These are phyloP conservation scores for Marasmius tenuissimus DNA, from an alignment of 1,284 basidiomycete genomes.

Conservation along the genomic window DNA sequence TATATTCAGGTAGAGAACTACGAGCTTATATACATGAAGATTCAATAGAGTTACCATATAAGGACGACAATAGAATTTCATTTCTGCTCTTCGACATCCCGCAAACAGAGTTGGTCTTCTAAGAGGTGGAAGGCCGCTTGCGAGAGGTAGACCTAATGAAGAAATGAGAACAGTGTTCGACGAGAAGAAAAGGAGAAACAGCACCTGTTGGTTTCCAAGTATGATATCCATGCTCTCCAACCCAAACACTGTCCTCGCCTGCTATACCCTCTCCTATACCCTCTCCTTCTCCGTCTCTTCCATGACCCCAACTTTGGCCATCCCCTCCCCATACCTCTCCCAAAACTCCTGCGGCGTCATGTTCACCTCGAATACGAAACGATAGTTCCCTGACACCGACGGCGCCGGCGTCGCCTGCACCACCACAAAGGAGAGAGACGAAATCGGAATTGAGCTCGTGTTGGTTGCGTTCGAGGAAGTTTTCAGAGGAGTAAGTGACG, in stretches of 20 bases:
- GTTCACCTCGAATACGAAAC: conserved; percentile 76
- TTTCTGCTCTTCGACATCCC: conserved; percentile 84
- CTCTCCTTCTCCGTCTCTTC: conserved; percentile 56
- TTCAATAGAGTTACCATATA: too few species aligned
- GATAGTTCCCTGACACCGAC: conserved; percentile 46
- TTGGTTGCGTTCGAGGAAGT: conserved; percentile 87
- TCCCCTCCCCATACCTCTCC: conserved; percentile 72
- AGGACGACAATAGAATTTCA: too few species aligned
- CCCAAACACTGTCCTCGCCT: conserved; percentile 62
- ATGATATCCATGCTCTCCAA: conserved; percentile 77
- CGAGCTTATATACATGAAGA: too few species aligned
- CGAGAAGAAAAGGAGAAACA: conserved; percentile 11
- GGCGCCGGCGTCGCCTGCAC: conserved; percentile 56
- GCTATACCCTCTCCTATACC: too few species aligned
- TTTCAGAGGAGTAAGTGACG: conserved; percentile 89
- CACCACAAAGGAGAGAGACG: conserved; percentile 83
- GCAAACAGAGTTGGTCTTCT: conserved; percentile 83
- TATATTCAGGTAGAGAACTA: too few species aligned
- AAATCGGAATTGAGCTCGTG: conserved; percentile 93
- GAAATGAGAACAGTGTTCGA: not conserved
- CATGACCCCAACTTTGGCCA: conserved; percentile 44
- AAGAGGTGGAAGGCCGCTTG: conserved; percentile 87
- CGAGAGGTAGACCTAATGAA: too few species aligned
- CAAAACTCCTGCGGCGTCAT: conserved; percentile 90
- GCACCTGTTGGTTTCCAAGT: conserved; percentile 78